Percentiles rank a stretch among this genome's conserved stretches.
Conservation (phyloP, 2,329 filamentous ascomycete species). For the Albophoma yamanashiensis region DNA sequence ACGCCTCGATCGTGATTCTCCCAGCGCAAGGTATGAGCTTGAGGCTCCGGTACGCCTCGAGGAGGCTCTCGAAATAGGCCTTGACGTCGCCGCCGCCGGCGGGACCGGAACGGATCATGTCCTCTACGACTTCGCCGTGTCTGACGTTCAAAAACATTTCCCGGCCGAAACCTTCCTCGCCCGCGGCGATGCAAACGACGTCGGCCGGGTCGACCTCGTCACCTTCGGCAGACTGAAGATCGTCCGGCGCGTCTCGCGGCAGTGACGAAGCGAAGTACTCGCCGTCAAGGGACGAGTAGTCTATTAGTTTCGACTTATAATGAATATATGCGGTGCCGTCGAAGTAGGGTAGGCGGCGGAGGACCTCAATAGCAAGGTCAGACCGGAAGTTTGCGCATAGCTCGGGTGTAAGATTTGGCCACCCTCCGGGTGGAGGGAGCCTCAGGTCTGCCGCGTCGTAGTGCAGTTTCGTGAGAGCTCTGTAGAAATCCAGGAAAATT, state of each 20-base stretch:
- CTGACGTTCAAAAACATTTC: not conserved
- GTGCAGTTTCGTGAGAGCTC: constrained; percentile 19
- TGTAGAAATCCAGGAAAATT: constrained; percentile 16
- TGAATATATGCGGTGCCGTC: constrained; percentile 1
- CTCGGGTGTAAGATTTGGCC: constrained; percentile 15
- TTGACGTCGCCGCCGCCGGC: not conserved
- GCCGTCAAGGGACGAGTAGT: not conserved
- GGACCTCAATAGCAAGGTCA: constrained; percentile 12
- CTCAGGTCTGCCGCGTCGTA: constrained; percentile 11
- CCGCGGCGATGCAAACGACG: not conserved
- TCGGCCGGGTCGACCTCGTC: not conserved
- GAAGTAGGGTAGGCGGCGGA: constrained; percentile 16
- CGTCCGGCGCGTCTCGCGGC: not conserved
- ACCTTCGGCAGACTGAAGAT: not conserved
- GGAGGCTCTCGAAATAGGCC: not conserved
- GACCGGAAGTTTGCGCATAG: constrained; percentile 11
- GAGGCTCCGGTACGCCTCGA: not conserved
- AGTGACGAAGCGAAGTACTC: not conserved
- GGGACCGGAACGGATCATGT: not conserved
- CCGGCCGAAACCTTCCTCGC: not conserved
- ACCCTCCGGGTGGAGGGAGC: constrained; percentile 17
- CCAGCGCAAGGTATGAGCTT: not conserved
- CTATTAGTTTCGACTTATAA: constrained; percentile 3
- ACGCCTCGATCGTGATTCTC: not conserved
- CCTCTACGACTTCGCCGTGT: not conserved